phyloP scores from a whole-genome alignment of 2,329 filamentous ascomycete species.

The Pseudopyricularia javanii region DNA sequence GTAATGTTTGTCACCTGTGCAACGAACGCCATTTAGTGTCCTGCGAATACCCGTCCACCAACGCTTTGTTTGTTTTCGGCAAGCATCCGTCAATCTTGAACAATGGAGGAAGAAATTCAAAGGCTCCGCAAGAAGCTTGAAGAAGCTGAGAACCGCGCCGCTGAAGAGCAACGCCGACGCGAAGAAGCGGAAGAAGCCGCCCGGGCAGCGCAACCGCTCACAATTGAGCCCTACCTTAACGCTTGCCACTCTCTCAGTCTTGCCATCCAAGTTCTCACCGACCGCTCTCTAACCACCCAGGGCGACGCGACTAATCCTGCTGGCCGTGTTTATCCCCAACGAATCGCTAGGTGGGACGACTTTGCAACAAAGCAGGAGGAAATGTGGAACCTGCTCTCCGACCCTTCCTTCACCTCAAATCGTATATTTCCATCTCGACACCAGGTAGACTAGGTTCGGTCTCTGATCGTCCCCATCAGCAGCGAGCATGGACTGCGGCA shows the following conservation, averaged over 20 bases:
- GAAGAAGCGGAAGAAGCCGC: slow-evolving; percentile 14
- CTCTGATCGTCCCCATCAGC: slow-evolving; percentile 17
- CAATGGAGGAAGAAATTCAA: not conserved
- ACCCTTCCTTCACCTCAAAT: slow-evolving; percentile 14
- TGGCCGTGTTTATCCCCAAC: slow-evolving; percentile 19
- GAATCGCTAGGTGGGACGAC: slow-evolving; percentile 21
- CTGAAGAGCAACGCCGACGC: slow-evolving; percentile 10
- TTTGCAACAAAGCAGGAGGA: slow-evolving; percentile 18
- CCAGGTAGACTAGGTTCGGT: slow-evolving; percentile 20
- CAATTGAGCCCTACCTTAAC: slow-evolving; percentile 17
- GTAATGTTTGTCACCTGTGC: not conserved
- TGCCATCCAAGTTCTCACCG: slow-evolving; percentile 17
- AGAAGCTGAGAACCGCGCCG: not conserved
- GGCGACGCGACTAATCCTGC: slow-evolving; percentile 5
- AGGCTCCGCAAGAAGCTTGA: not conserved
- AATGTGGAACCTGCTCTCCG: slow-evolving; percentile 16
- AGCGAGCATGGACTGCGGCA: slow-evolving; percentile 20
- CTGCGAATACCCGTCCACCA: not conserved
- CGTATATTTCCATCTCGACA: slow-evolving; percentile 17
- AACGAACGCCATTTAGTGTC: not conserved
- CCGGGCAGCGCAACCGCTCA: slow-evolving; percentile 9
- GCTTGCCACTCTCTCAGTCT: slow-evolving; percentile 18
- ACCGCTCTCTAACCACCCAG: slow-evolving; percentile 14
- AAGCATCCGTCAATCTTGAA: not conserved
- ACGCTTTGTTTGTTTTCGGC: not conserved